Conservation (phyloP, 805 yeast genomes). For the Lipomyces mesembrius region DNA sequence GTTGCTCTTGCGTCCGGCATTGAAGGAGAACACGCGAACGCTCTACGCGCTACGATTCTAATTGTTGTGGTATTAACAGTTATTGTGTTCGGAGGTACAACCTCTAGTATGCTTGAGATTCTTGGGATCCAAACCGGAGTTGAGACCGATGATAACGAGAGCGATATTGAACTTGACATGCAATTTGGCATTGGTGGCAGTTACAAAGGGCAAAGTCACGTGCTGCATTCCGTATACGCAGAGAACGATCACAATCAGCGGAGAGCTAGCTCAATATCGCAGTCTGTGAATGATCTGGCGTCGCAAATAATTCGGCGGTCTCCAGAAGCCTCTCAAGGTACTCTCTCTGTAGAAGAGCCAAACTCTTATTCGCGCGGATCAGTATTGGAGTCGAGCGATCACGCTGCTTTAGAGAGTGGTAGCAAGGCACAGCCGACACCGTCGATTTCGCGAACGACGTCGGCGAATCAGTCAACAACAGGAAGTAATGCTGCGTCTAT, state of each 20-base stretch:
- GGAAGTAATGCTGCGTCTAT: conserved; percentile 21
- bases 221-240: neutral
- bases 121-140: conserved; percentile 92
- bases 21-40: conserved; percentile 89
- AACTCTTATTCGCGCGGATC: conserved; percentile 1
- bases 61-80: conserved; percentile 97
- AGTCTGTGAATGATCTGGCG: neutral
- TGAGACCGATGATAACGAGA: conserved; percentile 68
- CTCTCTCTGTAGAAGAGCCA: conserved; percentile 2
- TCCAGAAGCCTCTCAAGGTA: conserved; percentile 9
- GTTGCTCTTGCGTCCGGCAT: conserved; percentile 98
- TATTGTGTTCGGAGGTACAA: conserved; percentile 95
- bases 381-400: neutral
- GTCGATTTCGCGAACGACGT: conserved; percentile 39
- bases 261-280: neutral
- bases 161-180: conserved; percentile 74
- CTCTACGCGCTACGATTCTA: conserved; percentile 88
- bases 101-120: conserved; percentile 96
- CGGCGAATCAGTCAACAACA: conserved; percentile 15
- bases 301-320: conserved; percentile 12
- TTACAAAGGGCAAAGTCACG: neutral
- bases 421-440: conserved; percentile 21
- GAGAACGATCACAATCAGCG: neutral
- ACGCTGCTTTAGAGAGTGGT: conserved; percentile 1
- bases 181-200: neutral